Evolutionary conservation across 805 yeast species (phyloP), one percentile per base, ranked within the genome.

Genomic region (Candida michaelii): DNA sequence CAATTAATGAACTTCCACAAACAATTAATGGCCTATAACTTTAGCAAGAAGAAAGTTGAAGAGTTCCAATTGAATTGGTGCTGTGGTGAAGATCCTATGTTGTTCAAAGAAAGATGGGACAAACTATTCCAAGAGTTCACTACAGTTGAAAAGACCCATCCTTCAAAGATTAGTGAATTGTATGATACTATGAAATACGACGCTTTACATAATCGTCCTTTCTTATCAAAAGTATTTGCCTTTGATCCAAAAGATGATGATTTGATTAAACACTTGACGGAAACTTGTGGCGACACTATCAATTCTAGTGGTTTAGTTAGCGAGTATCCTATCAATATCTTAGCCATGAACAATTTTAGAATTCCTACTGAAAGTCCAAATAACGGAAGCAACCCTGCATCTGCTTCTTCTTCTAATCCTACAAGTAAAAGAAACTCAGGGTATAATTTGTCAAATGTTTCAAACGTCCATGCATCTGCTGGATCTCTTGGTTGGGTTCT

Each of bases 171-270:
- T 47, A 85, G 96, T 36, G 99, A 93, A 68, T 74, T 93, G 45
- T 93, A 93, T 59, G 99, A 93, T 65, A 91, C 99, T 1, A 91
- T 93, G 97, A 93, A 93, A 64, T 93, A 87, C 60, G 99, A 93
- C 66, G 99, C 98, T 6, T 73, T 93, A 42, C 99, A 93, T 63
- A 93, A 93, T 62, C 76, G 99, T 43, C 85, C 85, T 25, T 93
- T 93, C 59, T 69, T 93, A 60, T 88, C 85, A 58, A 80, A 80
- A 50, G 83, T 91, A 4, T 93, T 93, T 59, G 74, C 83, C 36
- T 89, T 88, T 30, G 70, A 69, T 48, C 71, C 77, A 46, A 56
- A 65, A 34, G 71, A 70, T 54, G 68, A 68, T 46, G 53, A 38
- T 16, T 57, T 70, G 39, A 51, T 69, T 38, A 50, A 53, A 30